A percentile compares a stretch with the other conserved stretches of the same genome.
These are phyloP conservation scores for Rhizopus sp. DNA, from an alignment of 371 early-diverging fungal genomes.

Conservation along the genomic window DNA sequence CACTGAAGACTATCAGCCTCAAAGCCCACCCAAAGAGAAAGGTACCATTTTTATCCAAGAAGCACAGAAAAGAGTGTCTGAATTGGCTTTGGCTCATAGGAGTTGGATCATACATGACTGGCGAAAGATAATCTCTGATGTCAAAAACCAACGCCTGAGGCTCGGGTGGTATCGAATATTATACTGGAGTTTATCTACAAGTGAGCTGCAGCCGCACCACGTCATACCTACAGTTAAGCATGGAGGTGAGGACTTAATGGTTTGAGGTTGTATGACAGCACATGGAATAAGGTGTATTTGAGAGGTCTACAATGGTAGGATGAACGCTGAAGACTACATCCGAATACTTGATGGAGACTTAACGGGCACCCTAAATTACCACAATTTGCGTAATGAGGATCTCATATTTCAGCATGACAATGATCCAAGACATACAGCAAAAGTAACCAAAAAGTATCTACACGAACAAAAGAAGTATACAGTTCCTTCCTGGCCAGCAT, in stretches of 20 bases:
- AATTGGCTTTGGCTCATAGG: background rate
- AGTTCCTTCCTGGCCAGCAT: too few relatives aligned
- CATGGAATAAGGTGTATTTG: background rate
- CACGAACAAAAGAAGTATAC: too few relatives aligned
- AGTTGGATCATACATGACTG: background rate
- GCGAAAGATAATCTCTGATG: background rate
- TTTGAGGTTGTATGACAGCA: background rate
- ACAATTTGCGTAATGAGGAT: background rate
- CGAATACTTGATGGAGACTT: background rate
- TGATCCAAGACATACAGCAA: background rate
- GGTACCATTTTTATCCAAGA: background rate
- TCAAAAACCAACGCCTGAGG: background rate
- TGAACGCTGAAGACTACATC: background rate
- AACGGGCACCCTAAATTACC: background rate
- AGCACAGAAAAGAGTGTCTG: background rate
- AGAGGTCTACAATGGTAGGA: background rate
- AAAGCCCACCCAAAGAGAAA: background rate
- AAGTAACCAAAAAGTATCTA: too few relatives aligned
- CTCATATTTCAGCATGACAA: background rate
- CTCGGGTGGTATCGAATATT: background rate
- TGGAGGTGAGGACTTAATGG: background rate
- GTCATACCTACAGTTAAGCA: background rate
- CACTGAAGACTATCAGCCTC: background rate
- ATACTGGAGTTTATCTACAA: background rate
- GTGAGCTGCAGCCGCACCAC: background rate